Evolutionary conservation across 371 early-diverging fungal species (phyloP), one percentile per base, ranked within the genome.

Genomic region (Basidiobolus meristosporus): DNA sequence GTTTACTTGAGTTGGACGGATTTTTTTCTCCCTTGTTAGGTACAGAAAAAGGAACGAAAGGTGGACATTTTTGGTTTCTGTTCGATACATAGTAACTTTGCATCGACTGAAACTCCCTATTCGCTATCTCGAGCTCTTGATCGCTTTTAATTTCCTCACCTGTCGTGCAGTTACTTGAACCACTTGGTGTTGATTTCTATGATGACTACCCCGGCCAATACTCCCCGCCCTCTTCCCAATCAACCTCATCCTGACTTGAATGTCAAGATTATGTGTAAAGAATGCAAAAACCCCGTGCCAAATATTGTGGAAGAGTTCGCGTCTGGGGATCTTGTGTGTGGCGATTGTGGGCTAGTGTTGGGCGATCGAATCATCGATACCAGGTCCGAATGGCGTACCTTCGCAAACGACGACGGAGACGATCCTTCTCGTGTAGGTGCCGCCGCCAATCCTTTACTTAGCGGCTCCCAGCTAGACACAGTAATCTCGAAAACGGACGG

Each of bases 391-490:
- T 99, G 99, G 99, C 79, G 99, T 48, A 96, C 93, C 0, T 99
- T 99, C 64, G 76, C 84, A 34, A 87, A 91, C 60, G 90, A 89
- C 47, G 87, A 81, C 47, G 86, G 84, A 36, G 90, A 89, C 54
- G 98, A 99, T 60, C 98, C 98, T 32, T 90, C 91, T 49, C 91
- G 99, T 76, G 98, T 98, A 11, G 99, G 99, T 59, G 86, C 86
- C 9, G 86, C 95, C 11, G 82, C 78, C 7, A 87, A 93, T 59
- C 86, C 86, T 12, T 57, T 88, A 17, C 60, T 88, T 34, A 87
- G 82, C 31, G 86, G 87, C n/a, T 67, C 69, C 28, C 84, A 84
- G 52, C 64, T 96, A 15, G 93, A 92, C 48, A 96, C 97, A 9
- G 66, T 77, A 7, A 96, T 96, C 53, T 75, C 79, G 7, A 61